Base-by-base conservation (phyloP, 192 early-diverging fungal species). In the Linnemannia schmuckeri region DNA sequence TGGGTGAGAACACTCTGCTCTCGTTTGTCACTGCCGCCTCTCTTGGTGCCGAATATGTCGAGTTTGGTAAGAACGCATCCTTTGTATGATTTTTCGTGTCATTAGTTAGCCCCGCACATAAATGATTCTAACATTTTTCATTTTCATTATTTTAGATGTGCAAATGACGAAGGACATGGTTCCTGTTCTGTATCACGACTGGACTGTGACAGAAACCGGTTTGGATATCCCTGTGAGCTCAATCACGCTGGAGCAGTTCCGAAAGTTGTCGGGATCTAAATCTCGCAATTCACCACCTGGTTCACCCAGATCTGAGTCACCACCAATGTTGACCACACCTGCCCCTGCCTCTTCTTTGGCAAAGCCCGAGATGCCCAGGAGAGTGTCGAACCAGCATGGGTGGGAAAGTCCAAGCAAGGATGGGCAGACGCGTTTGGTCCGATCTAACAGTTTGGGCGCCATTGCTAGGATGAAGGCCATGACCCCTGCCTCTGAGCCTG, bases 111-210 rank as follows among this genome's bases (percentile, higher is more conserved):
- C 4, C 61, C 7, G 42, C 41, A 70, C 17, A 12, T 0, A 7
- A 4, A 30, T 27, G 5, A 0, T 33, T 42, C 22, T 46, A 47
- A 15, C 20, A 46, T 4, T 40, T 49, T 44, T 10, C n/a, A n/a
- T 42, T 69, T 40, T 20, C 63, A 38, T 15, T 27, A 12, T 2
- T 15, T 38, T 72, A 95, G 97, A 99, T 80, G 96, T 97, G 27
- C 98, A 99, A 91, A 87, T 99, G 78, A 97, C 97, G 13, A 96
- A 96, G 78, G 97, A 99, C 81, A 85, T 92, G 80, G 92, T 93
- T 0, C 96, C 96, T 10, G 95, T 98, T 35, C 84, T 99, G 49
- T 99, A 99, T 85, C 98, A 99, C 79, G 97, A 99, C 87, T 98
- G 96, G 96, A 94, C 91, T 1, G 92, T 95, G 27, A 94, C 93